These are phyloP conservation scores for Penicillium psychrofluorescens DNA, from an alignment of 495 filamentous ascomycete genomes.

Conservation along the genomic window DNA sequence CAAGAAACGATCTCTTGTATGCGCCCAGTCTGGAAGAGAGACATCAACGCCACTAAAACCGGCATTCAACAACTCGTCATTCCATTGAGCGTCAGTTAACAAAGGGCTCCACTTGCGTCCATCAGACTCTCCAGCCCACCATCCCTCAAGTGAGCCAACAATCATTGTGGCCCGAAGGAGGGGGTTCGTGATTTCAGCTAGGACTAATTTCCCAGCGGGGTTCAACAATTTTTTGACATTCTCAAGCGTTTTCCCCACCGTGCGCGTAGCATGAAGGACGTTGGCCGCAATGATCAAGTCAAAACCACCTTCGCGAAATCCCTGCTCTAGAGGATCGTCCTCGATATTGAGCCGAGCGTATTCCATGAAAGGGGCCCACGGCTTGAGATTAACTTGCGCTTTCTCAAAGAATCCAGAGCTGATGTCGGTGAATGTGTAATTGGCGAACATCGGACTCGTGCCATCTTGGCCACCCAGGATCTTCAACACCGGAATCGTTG, in stretches of 20 bases:
- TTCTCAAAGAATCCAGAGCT: conserved; percentile 43
- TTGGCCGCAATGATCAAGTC: conserved; percentile 47
- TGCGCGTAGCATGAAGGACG: conserved; percentile 44
- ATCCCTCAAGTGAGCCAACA: conserved; percentile 13
- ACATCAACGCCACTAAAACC: conserved; percentile 24
- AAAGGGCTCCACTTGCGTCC: conserved; percentile 18
- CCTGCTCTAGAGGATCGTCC: conserved; percentile 38
- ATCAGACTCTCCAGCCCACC: conserved; percentile 25
- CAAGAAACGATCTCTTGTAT: no score
- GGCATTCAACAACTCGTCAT: conserved; percentile 14
- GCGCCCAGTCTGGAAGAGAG: conserved; percentile 20
- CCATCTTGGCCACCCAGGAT: no score
- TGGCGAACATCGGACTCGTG: no score
- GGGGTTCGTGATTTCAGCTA: conserved; percentile 13
- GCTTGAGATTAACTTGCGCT: conserved; percentile 39
- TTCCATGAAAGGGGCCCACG: conserved; percentile 27
- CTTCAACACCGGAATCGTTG: no score
- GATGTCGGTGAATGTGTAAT: conserved; percentile 34
- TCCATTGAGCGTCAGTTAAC: conserved; percentile 17
- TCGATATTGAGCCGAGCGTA: conserved; percentile 42
- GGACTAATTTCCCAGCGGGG: conserved; percentile 15
- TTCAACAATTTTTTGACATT: conserved; percentile 28
- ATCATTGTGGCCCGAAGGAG: conserved; percentile 6
- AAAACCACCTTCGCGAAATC: conserved; percentile 35
- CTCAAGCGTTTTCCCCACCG: conserved; percentile 26